Base-by-base conservation (phyloP, 1,139 yeast species). In the Sugiyamaella xylanicola region DNA sequence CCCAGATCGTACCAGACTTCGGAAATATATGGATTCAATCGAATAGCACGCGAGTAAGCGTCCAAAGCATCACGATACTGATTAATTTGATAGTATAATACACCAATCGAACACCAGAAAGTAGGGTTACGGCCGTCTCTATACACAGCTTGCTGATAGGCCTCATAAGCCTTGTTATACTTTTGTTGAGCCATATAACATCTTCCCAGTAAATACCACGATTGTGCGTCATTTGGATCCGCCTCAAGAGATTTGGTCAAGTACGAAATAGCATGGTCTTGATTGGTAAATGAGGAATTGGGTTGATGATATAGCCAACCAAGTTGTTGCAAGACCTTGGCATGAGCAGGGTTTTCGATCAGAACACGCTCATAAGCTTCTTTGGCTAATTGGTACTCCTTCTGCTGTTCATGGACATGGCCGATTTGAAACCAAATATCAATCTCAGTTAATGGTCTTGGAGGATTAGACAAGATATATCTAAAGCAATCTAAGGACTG, bases 1-100 rank as follows among this genome's bases (percentile, higher is more conserved):
- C 99, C 99, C 68, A 93, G 80, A 74, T 93, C 99, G 72, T 93
- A 93, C 99, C 99, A 93, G 27, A 93, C 99, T 72, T 93, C 99
- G 59, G 95, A 85, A 63, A 93, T 88, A 75, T 91, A 91, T 16
- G 99, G 99, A 67, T 93, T 93, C 65, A 93, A 81, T 64, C 98
- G 80, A 60, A 93, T 93, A 13, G 99, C 99, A 58, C 99, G 79
- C 5, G 98, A 91, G 74, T 93, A 93, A 15, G 99, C 99, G 71
- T 93, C 99, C 62, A 93, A 79, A 3, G 99, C 99, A 70, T 93
- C 99, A 56, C 97, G 82, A 74, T 89, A 93, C 74, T 93, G 99
- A 56, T 95, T 85, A 59, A 93, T 92, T 73, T 93, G 97, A 72
- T 92, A 93, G 75, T 93, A 93, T 59, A 93, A 79, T 9, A 93